Conservation (phyloP, 768 basidiomycete species). For the Dentipellis sp. region DNA sequence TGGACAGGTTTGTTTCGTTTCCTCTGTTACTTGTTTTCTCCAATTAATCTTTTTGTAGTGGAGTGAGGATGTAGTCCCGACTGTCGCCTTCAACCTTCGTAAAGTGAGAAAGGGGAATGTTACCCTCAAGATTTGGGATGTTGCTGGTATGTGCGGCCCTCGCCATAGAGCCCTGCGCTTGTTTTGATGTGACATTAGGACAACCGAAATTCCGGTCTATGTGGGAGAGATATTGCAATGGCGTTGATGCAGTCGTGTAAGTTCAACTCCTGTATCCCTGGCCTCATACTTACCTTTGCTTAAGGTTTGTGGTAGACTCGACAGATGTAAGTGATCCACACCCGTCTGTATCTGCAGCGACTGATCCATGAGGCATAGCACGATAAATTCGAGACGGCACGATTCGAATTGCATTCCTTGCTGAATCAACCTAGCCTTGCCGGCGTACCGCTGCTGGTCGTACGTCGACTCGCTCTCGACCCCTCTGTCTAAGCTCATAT, state of each 20-base stretch:
- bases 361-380: slow-evolving; percentile 32
- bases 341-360: neutral
- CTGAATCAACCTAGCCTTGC: slow-evolving; percentile 53
- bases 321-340: slow-evolving; percentile 51
- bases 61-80: slow-evolving; percentile 95
- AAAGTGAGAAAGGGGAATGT: slow-evolving; percentile 86
- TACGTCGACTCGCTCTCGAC: slow-evolving; percentile 28
- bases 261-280: slow-evolving; percentile 17
- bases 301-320: slow-evolving; percentile 89
- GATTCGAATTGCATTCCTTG: slow-evolving; percentile 78
- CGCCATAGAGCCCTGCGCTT: neutral
- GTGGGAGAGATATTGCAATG: slow-evolving; percentile 93
- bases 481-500: neutral
- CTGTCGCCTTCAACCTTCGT: slow-evolving; percentile 87
- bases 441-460: slow-evolving; percentile 77
- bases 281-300: neutral
- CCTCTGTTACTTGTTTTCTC: neutral
- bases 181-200: slow-evolving; percentile 30
- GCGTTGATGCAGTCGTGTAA: slow-evolving; percentile 88
- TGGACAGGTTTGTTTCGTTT: slow-evolving; percentile 46
- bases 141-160: slow-evolving; percentile 53
- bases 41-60: slow-evolving; percentile 38
- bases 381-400: slow-evolving; percentile 75
- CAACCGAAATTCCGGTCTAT: slow-evolving; percentile 92
- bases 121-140: slow-evolving; percentile 92